Percentiles rank a stretch among this genome's conserved stretches.
phyloP scores from a whole-genome alignment of 2,329 filamentous ascomycete genomes.

The Fusarium incarnatum region DNA sequence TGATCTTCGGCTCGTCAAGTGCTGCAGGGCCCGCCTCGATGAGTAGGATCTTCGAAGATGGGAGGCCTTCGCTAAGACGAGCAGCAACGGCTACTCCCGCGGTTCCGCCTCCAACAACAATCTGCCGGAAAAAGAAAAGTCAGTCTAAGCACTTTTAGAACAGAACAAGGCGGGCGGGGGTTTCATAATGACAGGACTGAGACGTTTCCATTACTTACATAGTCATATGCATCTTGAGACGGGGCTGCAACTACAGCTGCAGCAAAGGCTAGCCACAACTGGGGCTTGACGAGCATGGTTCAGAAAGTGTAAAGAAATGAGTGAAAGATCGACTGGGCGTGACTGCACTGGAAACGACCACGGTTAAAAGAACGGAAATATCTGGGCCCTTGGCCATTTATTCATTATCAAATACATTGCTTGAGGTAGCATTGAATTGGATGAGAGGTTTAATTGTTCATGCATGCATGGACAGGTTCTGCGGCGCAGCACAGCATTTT shows the following conservation, averaged over 20 bases:
- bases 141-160: background rate
- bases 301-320: background rate
- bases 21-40: conserved; percentile 17
- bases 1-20: conserved; percentile 21
- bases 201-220: conserved; percentile 27
- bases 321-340: background rate
- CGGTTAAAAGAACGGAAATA: background rate
- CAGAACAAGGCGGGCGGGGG: background rate
- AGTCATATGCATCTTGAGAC: conserved; percentile 31
- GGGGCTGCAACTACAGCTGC: conserved; percentile 32
- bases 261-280: conserved; percentile 31
- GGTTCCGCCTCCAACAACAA: conserved; percentile 50
- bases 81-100: conserved; percentile 49
- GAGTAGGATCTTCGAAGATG: conserved; percentile 26
- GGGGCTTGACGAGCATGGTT: conserved; percentile 32
- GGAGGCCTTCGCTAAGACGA: conserved; percentile 46
- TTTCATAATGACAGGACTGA: background rate
- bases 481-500: background rate
- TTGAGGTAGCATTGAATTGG: background rate
- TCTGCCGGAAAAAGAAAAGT: conserved; percentile 1
- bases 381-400: background rate
- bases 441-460: conserved; percentile 1
- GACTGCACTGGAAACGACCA: background rate
- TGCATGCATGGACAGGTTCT: background rate
- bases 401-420: conserved; percentile 1